phyloP scores from a whole-genome alignment of 2,329 filamentous ascomycete genomes.

The Claviceps purpurea region DNA sequence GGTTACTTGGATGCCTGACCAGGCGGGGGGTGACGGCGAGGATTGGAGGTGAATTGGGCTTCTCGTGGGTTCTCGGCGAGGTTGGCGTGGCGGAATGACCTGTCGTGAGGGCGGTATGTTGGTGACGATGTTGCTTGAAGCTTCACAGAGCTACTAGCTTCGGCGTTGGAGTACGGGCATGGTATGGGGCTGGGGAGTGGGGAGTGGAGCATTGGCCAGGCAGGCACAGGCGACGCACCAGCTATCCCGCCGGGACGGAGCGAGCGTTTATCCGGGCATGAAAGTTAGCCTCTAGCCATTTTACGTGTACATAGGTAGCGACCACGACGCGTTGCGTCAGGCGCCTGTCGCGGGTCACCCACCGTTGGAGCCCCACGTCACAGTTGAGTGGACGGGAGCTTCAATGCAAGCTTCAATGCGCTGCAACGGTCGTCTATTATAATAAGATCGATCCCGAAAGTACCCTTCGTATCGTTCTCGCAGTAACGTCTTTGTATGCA shows the following conservation, averaged over 20 bases:
- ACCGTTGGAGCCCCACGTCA: background rate
- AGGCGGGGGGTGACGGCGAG: no score
- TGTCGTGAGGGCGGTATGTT: background rate
- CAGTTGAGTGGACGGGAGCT: background rate
- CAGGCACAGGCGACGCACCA: slow-evolving; percentile 10
- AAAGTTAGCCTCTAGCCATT: no score
- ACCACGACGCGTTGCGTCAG: background rate
- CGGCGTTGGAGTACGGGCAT: background rate
- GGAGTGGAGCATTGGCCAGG: slow-evolving; percentile 18
- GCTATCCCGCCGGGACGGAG: background rate
- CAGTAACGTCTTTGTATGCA: background rate
- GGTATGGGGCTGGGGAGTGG: slow-evolving; percentile 18
- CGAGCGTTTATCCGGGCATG: slow-evolving; percentile 2
- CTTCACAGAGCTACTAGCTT: background rate
- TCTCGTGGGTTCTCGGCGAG: background rate
- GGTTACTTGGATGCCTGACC: background rate
- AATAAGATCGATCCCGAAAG: no score
- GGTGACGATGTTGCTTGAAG: background rate
- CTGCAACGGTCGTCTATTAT: background rate
- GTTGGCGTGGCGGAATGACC: background rate
- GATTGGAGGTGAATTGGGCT: background rate
- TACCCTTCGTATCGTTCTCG: no score
- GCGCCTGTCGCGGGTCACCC: background rate
- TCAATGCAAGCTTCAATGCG: background rate
- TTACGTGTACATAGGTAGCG: background rate